Evolutionary conservation across 345 rosid genomes (phyloP), one percentile per base, ranked within the genome.

Genomic region (Arabis hirsuta): DNA sequence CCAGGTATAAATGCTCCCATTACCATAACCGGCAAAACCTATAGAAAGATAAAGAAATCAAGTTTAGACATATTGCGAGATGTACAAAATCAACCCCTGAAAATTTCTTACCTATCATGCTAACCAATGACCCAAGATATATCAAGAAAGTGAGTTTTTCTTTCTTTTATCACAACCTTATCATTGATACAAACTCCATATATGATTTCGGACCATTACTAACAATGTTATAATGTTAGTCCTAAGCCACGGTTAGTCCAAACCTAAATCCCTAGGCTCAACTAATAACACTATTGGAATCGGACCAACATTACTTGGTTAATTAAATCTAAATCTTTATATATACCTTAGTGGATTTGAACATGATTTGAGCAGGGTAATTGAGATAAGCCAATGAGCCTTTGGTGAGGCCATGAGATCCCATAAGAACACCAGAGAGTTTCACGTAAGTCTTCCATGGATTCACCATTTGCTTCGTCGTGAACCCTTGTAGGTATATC

Each of bases 1-100:
- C 97, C 97, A 7, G 96, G 92, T 65, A 91, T 82, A 69, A 89
- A 88, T 32, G 97, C 92, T 67, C 97, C 96, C 92, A 91, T 88
- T 65, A 88, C 62, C 97, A 89, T 91, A 32, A 91, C 97, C 0
- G 96, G 96, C 31, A 91, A 78, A 16, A 91, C 94, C 97, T 90
- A 72, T 12, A 51, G 19, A 43, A 57, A 62, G 32, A 46, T 5
- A 29, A 34, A 38, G 12, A 16, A 12, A 36, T 26, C 48, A 55
- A 50, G 0, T 9, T 58, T 64, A 38, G 47, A 20, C 2, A 45
- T 32, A 29, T 41, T 34, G 51, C 26, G 22, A 60, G 3, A 41
- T n/a, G 31, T 29, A 31, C 48, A 31, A 2, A 9, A 44, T 32
- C 43, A 55, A 54, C 20, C 44, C 44, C 19, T 4, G 45, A 8